Base-by-base conservation (phyloP, 805 yeast species). In the Lachancea thermotolerans region DNA sequence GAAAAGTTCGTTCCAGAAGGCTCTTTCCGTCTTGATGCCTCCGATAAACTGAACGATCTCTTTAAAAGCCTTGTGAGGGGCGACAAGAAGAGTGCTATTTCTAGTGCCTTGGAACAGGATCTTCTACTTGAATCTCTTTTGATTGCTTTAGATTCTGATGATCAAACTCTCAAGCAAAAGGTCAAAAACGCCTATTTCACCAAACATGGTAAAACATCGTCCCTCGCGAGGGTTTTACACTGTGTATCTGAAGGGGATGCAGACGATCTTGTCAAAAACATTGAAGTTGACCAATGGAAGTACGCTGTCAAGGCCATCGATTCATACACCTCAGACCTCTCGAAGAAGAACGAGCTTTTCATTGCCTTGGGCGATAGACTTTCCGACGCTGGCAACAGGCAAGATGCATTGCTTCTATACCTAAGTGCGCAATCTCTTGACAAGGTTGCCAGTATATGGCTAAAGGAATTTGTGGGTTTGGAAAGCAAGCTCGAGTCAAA, bases 391-490 rank as follows among this genome's bases (percentile, higher is more conserved):
- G 68, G 71, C 17, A 66, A 75, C 44, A 78, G 97, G 62, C 78
- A 81, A 55, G 75, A 81, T 59, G 95, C 99, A 2, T 69, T 91
- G 38, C 64, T 77, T 30, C 80, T 89, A 51, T 93, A 82, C 62
- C 71, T 88, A 52, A 85, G 88, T 16, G 96, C 96, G 28, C 77
- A 80, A 37, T 81, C 93, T 3, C 71, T 89, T 42, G 95, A 84
- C 50, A 85, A 82, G 58, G 81, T 88, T 39, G 78, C 95, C 4
- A 64, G 70, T 10, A 77, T 93, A 51, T 93, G 99, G 99, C 74
- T 86, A 42, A 70, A 78, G 25, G 99, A 93, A 64, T 69, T 84
- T 57, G 66, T 73, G 39, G 58, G 69, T 1, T 58, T 68, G 27
- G 82, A 78, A 51, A 65, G 68, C 9, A 63, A 70, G 33, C 62